phyloP scores from a whole-genome alignment of 2,329 filamentous ascomycete species.

The Acrocalymma vagum region DNA sequence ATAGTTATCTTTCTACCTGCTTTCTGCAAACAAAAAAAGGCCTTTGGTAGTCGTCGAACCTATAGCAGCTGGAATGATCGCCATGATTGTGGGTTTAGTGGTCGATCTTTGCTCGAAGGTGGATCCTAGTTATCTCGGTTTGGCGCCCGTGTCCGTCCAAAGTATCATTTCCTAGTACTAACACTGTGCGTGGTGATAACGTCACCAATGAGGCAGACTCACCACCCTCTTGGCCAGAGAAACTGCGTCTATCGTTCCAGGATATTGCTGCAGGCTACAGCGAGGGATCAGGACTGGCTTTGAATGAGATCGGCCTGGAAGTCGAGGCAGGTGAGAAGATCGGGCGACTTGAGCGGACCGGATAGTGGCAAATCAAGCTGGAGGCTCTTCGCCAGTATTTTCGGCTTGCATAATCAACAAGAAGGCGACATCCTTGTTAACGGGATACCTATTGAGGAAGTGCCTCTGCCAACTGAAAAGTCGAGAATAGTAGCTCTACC shows the following conservation, averaged over 20 bases:
- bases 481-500: conserved; percentile 61
- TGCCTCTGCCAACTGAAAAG: conserved; percentile 56
- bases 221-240: conserved; percentile 47
- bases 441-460: conserved; percentile 40
- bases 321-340: conserved; percentile 52
- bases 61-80: conserved; percentile 88
- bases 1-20: conserved; percentile 87
- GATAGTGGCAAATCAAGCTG: conserved; percentile 55
- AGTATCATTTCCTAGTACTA: conserved; percentile 90
- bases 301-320: conserved; percentile 52
- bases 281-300: conserved; percentile 31
- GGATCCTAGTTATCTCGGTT: conserved; percentile 77
- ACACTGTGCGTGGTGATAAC: too few relatives aligned
- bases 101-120: conserved; percentile 78
- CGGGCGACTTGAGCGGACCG: conserved; percentile 60
- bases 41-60: conserved; percentile 91
- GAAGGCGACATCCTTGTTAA: conserved; percentile 57
- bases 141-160: conserved; percentile 91
- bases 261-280: conserved; percentile 48
- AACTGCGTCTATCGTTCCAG: conserved; percentile 48
- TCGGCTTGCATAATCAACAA: conserved; percentile 50
- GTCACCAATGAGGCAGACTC: conserved; percentile 71
- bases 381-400: conserved; percentile 51
- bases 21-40: conserved; percentile 93
- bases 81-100: conserved; percentile 79